phyloP scores from a whole-genome alignment of 208 protist genomes.

The Crithidia bombi region DNA sequence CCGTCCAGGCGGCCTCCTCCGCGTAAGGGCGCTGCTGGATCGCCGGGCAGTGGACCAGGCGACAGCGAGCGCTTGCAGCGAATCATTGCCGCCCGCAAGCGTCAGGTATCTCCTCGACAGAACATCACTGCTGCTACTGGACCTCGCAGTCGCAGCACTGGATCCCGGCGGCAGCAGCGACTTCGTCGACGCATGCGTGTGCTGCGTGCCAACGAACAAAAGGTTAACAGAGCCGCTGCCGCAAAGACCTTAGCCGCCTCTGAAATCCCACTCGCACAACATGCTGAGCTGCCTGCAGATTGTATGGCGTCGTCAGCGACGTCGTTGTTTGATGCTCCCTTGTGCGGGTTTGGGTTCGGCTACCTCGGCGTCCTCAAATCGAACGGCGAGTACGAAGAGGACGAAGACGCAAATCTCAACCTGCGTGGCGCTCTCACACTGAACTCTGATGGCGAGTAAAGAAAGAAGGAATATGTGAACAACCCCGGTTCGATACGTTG shows the following conservation, averaged over 20 bases:
- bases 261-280: conserved; percentile 52
- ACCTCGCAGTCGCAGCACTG: conserved; percentile 20
- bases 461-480: not conserved
- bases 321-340: conserved; percentile 35
- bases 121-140: conserved; percentile 9
- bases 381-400: conserved; percentile 76
- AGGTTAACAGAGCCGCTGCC: conserved; percentile 40
- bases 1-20: conserved; percentile 9
- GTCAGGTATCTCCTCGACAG: conserved; percentile 19
- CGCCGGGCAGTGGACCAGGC: not conserved
- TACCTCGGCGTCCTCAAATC: conserved; percentile 79
- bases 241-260: conserved; percentile 55
- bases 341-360: conserved; percentile 82
- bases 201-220: conserved; percentile 53
- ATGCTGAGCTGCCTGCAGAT: conserved; percentile 29
- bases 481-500: not conserved
- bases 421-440: conserved; percentile 64
- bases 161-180: conserved; percentile 20
- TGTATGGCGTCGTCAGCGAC: conserved; percentile 15
- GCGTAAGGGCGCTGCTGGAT: conserved; percentile 1
- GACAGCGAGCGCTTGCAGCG: conserved; percentile 45
- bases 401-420: conserved; percentile 60
- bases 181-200: conserved; percentile 43
- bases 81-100: conserved; percentile 44
- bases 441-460: conserved; percentile 43